phyloP scores from a whole-genome alignment of 345 rosid species.

The Acer yangbiense region DNA sequence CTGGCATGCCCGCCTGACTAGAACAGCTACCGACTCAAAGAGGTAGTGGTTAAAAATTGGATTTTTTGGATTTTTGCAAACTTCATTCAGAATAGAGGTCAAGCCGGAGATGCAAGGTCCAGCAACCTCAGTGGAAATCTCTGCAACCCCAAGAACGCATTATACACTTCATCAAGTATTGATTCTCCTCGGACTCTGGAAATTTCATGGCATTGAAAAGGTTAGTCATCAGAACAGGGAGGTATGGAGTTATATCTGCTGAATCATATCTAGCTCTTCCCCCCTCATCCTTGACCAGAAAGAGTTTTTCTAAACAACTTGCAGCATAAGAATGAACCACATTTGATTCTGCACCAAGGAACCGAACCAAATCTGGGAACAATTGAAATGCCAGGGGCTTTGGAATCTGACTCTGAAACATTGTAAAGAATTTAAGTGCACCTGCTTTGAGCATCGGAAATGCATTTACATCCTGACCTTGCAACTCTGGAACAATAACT shows the following conservation, averaged over 20 bases:
- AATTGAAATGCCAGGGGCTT: constrained; percentile 66
- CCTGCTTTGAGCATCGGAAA: constrained; percentile 97
- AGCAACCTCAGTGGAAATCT: constrained; percentile 70
- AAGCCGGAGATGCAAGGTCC: constrained; percentile 79
- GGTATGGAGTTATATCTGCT: constrained; percentile 63
- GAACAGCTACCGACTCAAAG: constrained; percentile 66
- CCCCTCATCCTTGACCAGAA: constrained; percentile 93
- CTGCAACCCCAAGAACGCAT: constrained; percentile 94
- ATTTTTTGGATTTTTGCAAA: constrained; percentile 88
- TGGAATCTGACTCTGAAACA: constrained; percentile 74
- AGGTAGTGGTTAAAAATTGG: constrained; percentile 94
- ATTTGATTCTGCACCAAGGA: constrained; percentile 75
- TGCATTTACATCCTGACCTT: constrained; percentile 68
- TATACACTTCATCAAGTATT: constrained; percentile 92
- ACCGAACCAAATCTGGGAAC: constrained; percentile 73
- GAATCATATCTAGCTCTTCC: constrained; percentile 66
- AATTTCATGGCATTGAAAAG: constrained; percentile 77
- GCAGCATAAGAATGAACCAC: constrained; percentile 99
- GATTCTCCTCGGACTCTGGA: constrained; percentile 95
- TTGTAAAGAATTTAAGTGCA: constrained; percentile 80
- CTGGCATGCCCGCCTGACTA: constrained; percentile 51
- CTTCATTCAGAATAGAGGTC: constrained; percentile 73
- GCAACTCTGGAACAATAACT: constrained; percentile 84
- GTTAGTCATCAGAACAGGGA: constrained; percentile 61
- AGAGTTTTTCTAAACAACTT: constrained; percentile 86